A percentile compares a stretch with the other conserved stretches of the same genome.
These are phyloP conservation scores for Eucalyptus lansdowneana DNA, from an alignment of 345 rosid genomes.

Conservation along the genomic window DNA sequence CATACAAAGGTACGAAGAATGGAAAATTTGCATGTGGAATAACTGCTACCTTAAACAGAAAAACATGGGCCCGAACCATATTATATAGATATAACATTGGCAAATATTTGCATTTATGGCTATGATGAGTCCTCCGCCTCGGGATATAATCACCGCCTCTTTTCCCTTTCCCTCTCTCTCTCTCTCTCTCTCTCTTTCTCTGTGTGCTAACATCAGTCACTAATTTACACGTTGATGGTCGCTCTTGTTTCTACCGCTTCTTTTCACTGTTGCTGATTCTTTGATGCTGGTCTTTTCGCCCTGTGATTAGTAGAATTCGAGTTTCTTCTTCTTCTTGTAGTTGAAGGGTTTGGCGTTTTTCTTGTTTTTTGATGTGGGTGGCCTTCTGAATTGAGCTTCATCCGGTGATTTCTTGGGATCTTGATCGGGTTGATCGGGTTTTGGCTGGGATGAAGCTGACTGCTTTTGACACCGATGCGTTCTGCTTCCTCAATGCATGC, in stretches of 20 bases:
- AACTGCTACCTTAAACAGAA: too few species aligned
- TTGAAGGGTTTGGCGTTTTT: too few species aligned
- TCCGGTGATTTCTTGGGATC: constrained; percentile 3
- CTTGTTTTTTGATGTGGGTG: background rate
- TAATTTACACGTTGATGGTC: too few species aligned
- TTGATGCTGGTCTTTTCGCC: background rate
- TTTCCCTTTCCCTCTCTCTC: too few species aligned
- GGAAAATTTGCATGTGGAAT: too few species aligned
- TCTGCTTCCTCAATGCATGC: background rate
- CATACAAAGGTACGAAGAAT: too few species aligned
- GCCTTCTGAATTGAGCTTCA: background rate
- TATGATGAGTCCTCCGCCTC: background rate
- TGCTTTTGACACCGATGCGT: background rate
- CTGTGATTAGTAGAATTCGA: background rate
- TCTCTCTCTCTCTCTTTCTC: background rate
- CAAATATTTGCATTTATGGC: background rate
- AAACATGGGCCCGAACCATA: too few species aligned
- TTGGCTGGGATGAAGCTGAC: background rate
- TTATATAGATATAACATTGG: too few species aligned
- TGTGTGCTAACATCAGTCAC: background rate
- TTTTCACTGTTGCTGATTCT: background rate
- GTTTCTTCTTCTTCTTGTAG: constrained; percentile 6
- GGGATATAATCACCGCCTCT: too few species aligned
- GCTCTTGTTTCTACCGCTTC: background rate
- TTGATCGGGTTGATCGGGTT: background rate